These are phyloP conservation scores for Xylariomycetidae sp. DNA, from an alignment of 2,329 filamentous ascomycete genomes.

Conservation along the genomic window DNA sequence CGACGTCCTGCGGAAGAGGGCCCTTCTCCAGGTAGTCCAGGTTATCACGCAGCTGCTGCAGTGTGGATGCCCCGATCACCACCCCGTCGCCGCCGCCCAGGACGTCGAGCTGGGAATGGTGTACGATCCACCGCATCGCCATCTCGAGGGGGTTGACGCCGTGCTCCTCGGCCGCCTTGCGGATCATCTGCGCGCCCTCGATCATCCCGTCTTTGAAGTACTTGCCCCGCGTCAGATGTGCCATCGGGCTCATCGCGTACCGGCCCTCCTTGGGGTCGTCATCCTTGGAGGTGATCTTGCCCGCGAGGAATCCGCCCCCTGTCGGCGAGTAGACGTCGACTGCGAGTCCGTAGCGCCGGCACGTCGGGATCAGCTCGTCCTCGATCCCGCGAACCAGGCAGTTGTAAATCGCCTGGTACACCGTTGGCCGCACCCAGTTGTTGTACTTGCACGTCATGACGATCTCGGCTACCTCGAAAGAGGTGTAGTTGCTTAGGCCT, in stretches of 20 bases:
- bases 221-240: constrained; percentile 49
- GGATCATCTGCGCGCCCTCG: constrained; percentile 61
- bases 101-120: constrained; percentile 58
- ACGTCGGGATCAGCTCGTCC: constrained; percentile 66
- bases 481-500: constrained; percentile 76
- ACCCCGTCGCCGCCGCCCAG: constrained; percentile 50
- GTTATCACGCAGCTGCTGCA: constrained; percentile 51
- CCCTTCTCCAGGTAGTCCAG: constrained; percentile 57
- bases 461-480: constrained; percentile 82
- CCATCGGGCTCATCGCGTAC: constrained; percentile 43
- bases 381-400: constrained; percentile 70
- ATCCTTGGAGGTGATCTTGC: constrained; percentile 65
- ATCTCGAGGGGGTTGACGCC: constrained; percentile 64
- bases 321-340: constrained; percentile 80
- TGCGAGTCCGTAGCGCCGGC: constrained; percentile 69
- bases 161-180: constrained; percentile 61
- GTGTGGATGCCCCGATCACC: constrained; percentile 52
- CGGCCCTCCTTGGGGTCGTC: constrained; percentile 59
- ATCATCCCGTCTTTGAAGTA: constrained; percentile 65
- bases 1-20: constrained; percentile 67
- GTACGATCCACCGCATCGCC: constrained; percentile 65
- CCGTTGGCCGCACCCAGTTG: constrained; percentile 74
- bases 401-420: constrained; percentile 86
- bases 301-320: constrained; percentile 72
- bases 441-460: constrained; percentile 71